These are phyloP conservation scores for Claviceps cyperi DNA, from an alignment of 2,329 filamentous ascomycete genomes.

Conservation along the genomic window DNA sequence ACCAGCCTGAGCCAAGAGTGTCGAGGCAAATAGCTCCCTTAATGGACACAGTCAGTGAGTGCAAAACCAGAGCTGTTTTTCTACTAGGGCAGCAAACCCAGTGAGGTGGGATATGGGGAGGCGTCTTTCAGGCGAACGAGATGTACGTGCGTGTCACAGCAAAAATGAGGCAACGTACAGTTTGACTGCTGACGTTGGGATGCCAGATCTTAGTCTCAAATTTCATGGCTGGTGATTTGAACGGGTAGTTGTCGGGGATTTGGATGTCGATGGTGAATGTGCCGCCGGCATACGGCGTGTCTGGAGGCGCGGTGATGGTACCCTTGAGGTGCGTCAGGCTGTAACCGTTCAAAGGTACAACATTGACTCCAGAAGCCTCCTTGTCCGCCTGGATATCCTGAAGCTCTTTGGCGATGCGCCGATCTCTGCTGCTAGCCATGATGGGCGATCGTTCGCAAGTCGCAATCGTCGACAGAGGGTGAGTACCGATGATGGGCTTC, in stretches of 20 bases:
- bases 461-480: not conserved
- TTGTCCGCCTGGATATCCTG: constrained; percentile 59
- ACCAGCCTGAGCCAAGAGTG: constrained; percentile 81
- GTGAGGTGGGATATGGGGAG: not conserved
- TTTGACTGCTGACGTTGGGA: constrained; percentile 89
- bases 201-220: constrained; percentile 95
- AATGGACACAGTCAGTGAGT: not conserved
- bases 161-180: constrained; percentile 40
- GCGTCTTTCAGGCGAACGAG: not conserved
- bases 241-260: constrained; percentile 82
- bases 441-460: constrained; percentile 4
- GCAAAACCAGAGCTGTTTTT: not conserved
- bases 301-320: constrained; percentile 71
- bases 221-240: constrained; percentile 79
- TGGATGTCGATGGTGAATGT: constrained; percentile 70
- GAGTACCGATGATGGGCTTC: not conserved
- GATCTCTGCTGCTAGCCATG: constrained; percentile 38
- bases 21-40: constrained; percentile 96
- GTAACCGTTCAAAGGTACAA: constrained; percentile 46
- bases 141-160: not conserved
- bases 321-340: constrained; percentile 75
- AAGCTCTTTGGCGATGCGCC: constrained; percentile 62
- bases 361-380: constrained; percentile 60
- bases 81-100: not conserved
- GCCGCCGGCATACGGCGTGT: constrained; percentile 85